Evolutionary conservation across 2,329 filamentous ascomycete genomes (phyloP).

Genomic region (Hypomyces rosellus): DNA sequence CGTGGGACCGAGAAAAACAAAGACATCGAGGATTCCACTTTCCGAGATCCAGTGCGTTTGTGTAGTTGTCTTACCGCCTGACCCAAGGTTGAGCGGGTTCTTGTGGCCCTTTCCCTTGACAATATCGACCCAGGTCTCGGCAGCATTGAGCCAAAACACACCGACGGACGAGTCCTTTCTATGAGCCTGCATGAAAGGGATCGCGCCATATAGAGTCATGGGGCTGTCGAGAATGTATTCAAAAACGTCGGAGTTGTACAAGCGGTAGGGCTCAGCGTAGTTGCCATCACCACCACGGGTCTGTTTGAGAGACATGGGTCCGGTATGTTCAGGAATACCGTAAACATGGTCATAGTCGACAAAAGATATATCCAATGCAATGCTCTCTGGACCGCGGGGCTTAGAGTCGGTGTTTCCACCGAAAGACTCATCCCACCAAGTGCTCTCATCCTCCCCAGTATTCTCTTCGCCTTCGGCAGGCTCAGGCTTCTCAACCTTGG

Average conservation of each 20-base stretch:
- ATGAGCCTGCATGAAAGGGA: conserved; percentile 97
- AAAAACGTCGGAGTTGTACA: conserved; percentile 97
- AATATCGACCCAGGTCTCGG: conserved; percentile 96
- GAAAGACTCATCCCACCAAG: conserved; percentile 97
- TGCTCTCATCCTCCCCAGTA: conserved; percentile 69
- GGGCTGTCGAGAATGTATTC: conserved; percentile 96
- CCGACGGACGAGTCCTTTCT: conserved; percentile 89
- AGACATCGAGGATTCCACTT: conserved; percentile 80
- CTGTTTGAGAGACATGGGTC: conserved; percentile 79
- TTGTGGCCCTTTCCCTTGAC: conserved; percentile 67
- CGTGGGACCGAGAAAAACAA: conserved; percentile 87
- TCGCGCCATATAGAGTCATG: conserved; percentile 97
- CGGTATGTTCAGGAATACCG: conserved; percentile 89
- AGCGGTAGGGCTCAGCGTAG: conserved; percentile 80
- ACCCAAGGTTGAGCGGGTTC: conserved; percentile 72
- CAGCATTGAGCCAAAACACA: conserved; percentile 95
- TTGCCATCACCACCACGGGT: conserved; percentile 84
- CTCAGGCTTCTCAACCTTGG: conserved; percentile 64
- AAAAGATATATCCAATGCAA: conserved; percentile 88
- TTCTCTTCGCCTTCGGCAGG: conserved; percentile 46
- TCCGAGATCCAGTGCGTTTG: conserved; percentile 98
- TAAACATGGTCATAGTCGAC: conserved; percentile 87
- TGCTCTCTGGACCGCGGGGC: conserved; percentile 87
- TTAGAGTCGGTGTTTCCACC: conserved; percentile 94
- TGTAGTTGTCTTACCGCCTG: conserved; percentile 64